Conservation (phyloP, 129 eudicot species). For the Glebionis coronaria region DNA sequence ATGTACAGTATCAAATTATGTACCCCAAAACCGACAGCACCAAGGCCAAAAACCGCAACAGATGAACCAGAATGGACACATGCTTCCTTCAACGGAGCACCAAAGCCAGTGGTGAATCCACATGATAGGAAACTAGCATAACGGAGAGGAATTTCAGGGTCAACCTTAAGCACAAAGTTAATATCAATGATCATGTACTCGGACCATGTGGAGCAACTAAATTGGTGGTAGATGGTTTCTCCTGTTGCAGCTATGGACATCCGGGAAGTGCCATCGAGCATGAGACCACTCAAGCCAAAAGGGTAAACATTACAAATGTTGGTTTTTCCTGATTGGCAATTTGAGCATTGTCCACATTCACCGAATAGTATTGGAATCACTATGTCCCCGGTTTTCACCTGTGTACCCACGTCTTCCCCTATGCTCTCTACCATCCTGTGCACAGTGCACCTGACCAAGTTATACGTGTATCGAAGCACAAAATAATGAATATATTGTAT, state of each 20-base stretch:
- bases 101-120: slow-evolving; percentile 56
- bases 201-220: slow-evolving; percentile 59
- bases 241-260: slow-evolving; percentile 38
- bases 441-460: slow-evolving; percentile 21
- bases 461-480: not conserved
- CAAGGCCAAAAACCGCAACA: slow-evolving; percentile 59
- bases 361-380: slow-evolving; percentile 56
- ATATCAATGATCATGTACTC: slow-evolving; percentile 47
- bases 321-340: slow-evolving; percentile 45
- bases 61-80: slow-evolving; percentile 36
- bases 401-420: slow-evolving; percentile 35
- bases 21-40: slow-evolving; percentile 71
- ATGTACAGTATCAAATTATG: not conserved
- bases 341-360: slow-evolving; percentile 53
- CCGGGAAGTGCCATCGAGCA: slow-evolving; percentile 53
- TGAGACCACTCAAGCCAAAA: slow-evolving; percentile 30
- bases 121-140: slow-evolving; percentile 58
- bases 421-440: slow-evolving; percentile 51
- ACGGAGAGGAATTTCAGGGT: slow-evolving; percentile 34
- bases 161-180: slow-evolving; percentile 42
- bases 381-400: slow-evolving; percentile 40
- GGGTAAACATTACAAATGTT: slow-evolving; percentile 42
- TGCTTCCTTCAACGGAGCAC: slow-evolving; percentile 48
- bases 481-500: not conserved
- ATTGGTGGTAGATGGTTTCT: slow-evolving; percentile 37